Conservation (phyloP, 2,329 filamentous ascomycete species). For the Salinomyces thailandicus region DNA sequence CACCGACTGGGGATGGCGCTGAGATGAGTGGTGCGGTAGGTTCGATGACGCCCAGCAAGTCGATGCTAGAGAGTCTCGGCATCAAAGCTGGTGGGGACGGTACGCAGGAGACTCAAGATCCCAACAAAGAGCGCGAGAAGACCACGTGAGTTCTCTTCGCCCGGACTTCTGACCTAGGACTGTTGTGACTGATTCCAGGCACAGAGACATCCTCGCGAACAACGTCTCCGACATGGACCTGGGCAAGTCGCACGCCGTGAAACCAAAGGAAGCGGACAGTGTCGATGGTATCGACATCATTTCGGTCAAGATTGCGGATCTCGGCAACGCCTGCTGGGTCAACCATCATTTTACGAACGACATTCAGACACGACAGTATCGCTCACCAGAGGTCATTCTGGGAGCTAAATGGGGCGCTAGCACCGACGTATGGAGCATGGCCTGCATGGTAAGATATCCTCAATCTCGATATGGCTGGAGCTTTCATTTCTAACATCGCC, state of each 20-base stretch:
- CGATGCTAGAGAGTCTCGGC: conserved; percentile 50
- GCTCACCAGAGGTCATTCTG: conserved; percentile 92
- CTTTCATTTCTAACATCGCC: neutral
- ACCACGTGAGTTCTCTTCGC: conserved; percentile 60
- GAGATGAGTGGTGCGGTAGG: conserved; percentile 49
- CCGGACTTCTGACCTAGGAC: conserved; percentile 6
- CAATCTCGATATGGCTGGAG: neutral
- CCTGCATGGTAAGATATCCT: conserved; percentile 70
- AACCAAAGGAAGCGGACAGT: conserved; percentile 52
- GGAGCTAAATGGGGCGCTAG: conserved; percentile 98
- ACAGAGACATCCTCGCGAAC: conserved; percentile 67
- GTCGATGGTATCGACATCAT: conserved; percentile 64
- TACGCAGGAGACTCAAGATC: conserved; percentile 29
- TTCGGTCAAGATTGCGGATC: conserved; percentile 96
- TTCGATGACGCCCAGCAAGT: conserved; percentile 32
- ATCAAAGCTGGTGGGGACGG: conserved; percentile 31
- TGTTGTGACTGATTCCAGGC: conserved; percentile 19
- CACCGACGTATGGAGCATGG: conserved; percentile 99
- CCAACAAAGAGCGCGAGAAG: conserved; percentile 78
- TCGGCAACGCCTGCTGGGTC: conserved; percentile 98
- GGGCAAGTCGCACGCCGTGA: conserved; percentile 54
- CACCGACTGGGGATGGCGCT: conserved; percentile 33
- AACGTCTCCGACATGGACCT: conserved; percentile 93
- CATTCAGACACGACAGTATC: conserved; percentile 94
- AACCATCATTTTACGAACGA: conserved; percentile 99